Conservation (phyloP, 257 asterid genomes). For the Fraxinus pennsylvanica region DNA sequence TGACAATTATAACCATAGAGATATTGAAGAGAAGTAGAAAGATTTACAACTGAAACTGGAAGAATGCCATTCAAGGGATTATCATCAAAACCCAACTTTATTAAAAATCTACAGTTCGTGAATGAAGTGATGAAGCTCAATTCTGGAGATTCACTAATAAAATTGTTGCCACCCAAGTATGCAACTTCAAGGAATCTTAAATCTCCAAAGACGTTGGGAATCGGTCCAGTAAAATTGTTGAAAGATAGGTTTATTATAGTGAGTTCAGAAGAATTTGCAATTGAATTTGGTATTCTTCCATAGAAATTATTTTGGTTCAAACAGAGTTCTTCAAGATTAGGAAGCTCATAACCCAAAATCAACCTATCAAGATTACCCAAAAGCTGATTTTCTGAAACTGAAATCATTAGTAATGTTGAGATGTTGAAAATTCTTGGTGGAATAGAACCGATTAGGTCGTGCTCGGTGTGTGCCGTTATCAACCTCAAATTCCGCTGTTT, state of each 20-base stretch:
- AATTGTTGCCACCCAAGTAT: conserved; percentile 8
- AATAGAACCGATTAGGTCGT: too few species aligned
- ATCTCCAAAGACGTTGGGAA: conserved; percentile 22
- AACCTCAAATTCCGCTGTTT: too few species aligned
- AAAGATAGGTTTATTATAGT: not conserved
- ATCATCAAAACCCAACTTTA: not conserved
- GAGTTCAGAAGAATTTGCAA: conserved; percentile 21
- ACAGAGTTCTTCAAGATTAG: conserved; percentile 1
- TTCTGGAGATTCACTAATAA: conserved; percentile 17
- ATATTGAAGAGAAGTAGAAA: conserved; percentile 12
- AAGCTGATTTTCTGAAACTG: not conserved
- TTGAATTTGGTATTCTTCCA: not conserved
- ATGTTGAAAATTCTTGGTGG: conserved; percentile 6
- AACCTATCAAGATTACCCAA: conserved; percentile 11
- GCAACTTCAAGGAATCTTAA: conserved; percentile 4
- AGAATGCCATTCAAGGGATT: conserved; percentile 24
- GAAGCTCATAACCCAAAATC: not conserved
- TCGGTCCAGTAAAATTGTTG: conserved; percentile 20
- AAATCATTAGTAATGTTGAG: not conserved
- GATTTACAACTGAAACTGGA: conserved; percentile 29
- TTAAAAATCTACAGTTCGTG: conserved; percentile 18
- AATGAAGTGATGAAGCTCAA: conserved; percentile 18
- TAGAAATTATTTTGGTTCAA: too few species aligned
- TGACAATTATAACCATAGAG: too few species aligned
- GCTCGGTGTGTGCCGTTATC: too few species aligned